phyloP scores from a whole-genome alignment of 23 red algal genomes.

The Cyanidiococcus yangmingshanensis region DNA sequence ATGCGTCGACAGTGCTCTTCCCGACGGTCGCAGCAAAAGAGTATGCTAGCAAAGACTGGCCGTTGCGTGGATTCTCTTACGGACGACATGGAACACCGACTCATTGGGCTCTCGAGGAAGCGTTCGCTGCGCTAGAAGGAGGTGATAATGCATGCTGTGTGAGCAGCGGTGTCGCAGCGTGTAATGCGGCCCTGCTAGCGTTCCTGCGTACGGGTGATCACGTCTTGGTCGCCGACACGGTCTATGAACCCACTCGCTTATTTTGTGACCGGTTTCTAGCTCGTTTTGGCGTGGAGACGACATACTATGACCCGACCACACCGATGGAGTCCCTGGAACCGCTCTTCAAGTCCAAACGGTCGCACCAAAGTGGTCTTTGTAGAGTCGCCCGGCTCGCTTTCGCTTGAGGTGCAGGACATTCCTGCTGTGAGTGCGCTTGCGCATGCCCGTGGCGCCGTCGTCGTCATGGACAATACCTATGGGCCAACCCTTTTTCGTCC shows the following conservation, averaged over 20 bases:
- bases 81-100: conserved; percentile 93
- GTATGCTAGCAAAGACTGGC: conserved; percentile 68
- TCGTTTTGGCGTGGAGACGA: conserved; percentile 73
- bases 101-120: conserved; percentile 87
- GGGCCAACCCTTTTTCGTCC: conserved; percentile 75
- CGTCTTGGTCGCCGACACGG: conserved; percentile 76
- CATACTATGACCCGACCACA: conserved; percentile 65
- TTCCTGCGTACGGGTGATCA: conserved; percentile 88
- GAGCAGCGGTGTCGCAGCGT: conserved; percentile 82
- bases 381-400: conserved; percentile 70
- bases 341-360: conserved; percentile 23
- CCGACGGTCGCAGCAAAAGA: conserved; percentile 50
- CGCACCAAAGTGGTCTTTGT: conserved; percentile 70
- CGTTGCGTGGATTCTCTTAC: conserved; percentile 94
- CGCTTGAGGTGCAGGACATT: conserved; percentile 91
- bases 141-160: conserved; percentile 79
- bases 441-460: conserved; percentile 46
- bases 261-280: conserved; percentile 86
- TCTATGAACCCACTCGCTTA: conserved; percentile 80
- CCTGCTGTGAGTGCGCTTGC: conserved; percentile 51
- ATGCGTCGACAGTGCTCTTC: conserved; percentile 83
- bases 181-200: conserved; percentile 74
- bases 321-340: conserved; percentile 31
- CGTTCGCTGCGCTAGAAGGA: conserved; percentile 81
- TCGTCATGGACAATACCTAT: conserved; percentile 92